Base-by-base conservation (phyloP, 768 basidiomycete genomes). In the Harrya chromipes region DNA sequence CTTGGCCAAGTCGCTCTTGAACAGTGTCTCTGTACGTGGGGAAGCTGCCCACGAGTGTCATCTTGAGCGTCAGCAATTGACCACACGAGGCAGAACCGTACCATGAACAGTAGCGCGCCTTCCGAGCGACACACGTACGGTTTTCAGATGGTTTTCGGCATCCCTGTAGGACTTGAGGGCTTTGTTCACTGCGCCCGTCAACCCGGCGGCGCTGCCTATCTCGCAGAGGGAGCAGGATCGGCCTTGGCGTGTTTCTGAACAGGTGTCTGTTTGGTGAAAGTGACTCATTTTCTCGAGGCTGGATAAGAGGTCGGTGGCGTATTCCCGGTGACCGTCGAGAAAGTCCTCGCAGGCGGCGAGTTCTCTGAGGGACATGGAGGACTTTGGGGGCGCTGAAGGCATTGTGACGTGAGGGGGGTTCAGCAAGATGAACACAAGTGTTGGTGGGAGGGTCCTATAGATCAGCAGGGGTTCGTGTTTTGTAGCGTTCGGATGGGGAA, bases 281-380 rank as follows among this genome's bases (percentile, higher is more conserved):
- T 40, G 41, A 1, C 12, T 17, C 13, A 60, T 12, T 5, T 21
- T 12, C 23, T 54, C 48, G n/a, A 58, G 14, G 33, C 13, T 46
- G 42, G 49, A 52, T 34, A 47, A 42, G 41, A 62, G 47, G n/a
- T 47, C 46, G 11, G 29, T 16, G n/a, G 52, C 49, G 23, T 52
- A 56, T 33, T 45, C 35, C 9, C 44, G 46, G 7, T 56, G 47
- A 31, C 42, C 16, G 0, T 52, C 44, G 33, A 62, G 57, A 31
- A 59, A 24, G 10, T 49, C 48, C 24, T 62, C 35, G 27, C 60
- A 59, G 19, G 37, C 23, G 27, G 26, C 40, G 13, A 62, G 50
- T 46, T 61, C 57, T 4, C 14, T 47, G 14, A 17, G 43, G 17
- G 60, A 54, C 57, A 61, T 48, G 40, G 42, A 11, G 5, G 35